Evolutionary conservation across 1,284 basidiomycete species (phyloP).

Genomic region (Jaminaea rosea): DNA sequence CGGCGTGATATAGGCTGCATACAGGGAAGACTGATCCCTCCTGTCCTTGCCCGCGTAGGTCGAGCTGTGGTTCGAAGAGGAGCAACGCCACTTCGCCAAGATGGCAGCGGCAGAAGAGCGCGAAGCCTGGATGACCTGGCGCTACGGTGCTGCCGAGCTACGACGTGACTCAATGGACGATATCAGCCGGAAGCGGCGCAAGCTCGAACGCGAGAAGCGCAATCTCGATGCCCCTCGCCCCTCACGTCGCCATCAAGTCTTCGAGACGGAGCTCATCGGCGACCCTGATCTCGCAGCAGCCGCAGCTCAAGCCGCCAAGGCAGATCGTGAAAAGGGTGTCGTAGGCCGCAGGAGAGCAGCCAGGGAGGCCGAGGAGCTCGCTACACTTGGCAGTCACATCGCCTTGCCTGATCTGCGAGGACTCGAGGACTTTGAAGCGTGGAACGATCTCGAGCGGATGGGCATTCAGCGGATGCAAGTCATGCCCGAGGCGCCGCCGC

Average conservation of each 20-base stretch:
- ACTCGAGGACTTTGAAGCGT: slow-evolving; percentile 32
- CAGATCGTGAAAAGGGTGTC: not conserved
- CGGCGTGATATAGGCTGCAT: too few species aligned
- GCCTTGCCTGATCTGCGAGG: slow-evolving; percentile 43
- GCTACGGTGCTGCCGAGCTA: slow-evolving; percentile 63
- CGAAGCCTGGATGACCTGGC: slow-evolving; percentile 60
- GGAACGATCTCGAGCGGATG: slow-evolving; percentile 44
- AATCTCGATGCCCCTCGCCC: slow-evolving; percentile 64
- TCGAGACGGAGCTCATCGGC: slow-evolving; percentile 41
- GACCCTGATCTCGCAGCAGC: slow-evolving; percentile 22
- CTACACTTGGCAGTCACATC: slow-evolving; percentile 8
- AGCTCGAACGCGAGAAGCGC: slow-evolving; percentile 69
- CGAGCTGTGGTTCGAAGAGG: slow-evolving; percentile 52
- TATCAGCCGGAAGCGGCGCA: slow-evolving; percentile 66
- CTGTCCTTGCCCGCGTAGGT: too few species aligned
- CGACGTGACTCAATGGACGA: slow-evolving; percentile 74
- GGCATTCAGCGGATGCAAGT: slow-evolving; percentile 15
- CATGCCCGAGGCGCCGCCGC: not conserved
- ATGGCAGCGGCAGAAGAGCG: slow-evolving; percentile 56
- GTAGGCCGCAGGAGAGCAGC: not conserved
- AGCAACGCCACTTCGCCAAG: slow-evolving; percentile 63
- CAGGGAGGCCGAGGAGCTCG: not conserved
- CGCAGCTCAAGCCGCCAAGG: slow-evolving; percentile 12
- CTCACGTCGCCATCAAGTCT: slow-evolving; percentile 41
- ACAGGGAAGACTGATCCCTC: too few species aligned